Evolutionary conservation across 1,284 basidiomycete species (phyloP).

Genomic region (Leucoagaricus sp.): DNA sequence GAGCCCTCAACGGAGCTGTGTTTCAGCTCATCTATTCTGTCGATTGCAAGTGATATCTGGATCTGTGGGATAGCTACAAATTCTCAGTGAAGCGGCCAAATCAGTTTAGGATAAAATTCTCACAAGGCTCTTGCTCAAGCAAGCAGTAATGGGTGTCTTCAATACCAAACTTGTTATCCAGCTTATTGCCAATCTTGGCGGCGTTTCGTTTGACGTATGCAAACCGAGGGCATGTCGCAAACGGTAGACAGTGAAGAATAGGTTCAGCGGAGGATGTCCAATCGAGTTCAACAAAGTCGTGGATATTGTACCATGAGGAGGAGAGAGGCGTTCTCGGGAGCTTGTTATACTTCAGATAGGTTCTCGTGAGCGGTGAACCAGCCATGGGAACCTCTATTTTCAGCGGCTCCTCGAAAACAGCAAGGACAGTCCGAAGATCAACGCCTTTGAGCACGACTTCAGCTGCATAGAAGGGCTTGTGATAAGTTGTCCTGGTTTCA

Average conservation of each 20-base stretch:
- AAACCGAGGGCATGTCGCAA: constrained; percentile 81
- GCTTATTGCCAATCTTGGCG: constrained; percentile 39
- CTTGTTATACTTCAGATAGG: constrained; percentile 47
- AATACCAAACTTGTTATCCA: constrained; percentile 82
- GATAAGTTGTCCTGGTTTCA: constrained; percentile 58
- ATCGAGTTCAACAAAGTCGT: constrained; percentile 86
- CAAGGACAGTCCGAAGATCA: constrained; percentile 79
- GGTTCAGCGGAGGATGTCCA: constrained; percentile 61
- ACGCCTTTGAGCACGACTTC: constrained; percentile 83
- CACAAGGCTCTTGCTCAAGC: constrained; percentile 75
- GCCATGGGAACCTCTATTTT: constrained; percentile 57
- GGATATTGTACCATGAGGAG: constrained; percentile 74
- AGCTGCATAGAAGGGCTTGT: constrained; percentile 93
- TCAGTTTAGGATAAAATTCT: constrained; percentile 28
- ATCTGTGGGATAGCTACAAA: constrained; percentile 61
- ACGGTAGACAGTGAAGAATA: constrained; percentile 68
- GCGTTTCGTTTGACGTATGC: constrained; percentile 76
- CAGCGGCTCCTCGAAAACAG: constrained; percentile 74
- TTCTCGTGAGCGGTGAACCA: constrained; percentile 45
- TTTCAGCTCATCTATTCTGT: constrained; percentile 56
- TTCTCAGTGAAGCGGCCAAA: constrained; percentile 3
- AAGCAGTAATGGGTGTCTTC: constrained; percentile 89
- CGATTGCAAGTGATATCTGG: constrained; percentile 66
- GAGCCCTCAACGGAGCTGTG: constrained; percentile 24
- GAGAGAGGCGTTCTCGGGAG: constrained; percentile 41